A percentile compares a stretch with the other conserved stretches of the same genome.
These are phyloP conservation scores for Ustanciosporium gigantosporum DNA, from an alignment of 1,284 basidiomycete genomes.

Conservation along the genomic window DNA sequence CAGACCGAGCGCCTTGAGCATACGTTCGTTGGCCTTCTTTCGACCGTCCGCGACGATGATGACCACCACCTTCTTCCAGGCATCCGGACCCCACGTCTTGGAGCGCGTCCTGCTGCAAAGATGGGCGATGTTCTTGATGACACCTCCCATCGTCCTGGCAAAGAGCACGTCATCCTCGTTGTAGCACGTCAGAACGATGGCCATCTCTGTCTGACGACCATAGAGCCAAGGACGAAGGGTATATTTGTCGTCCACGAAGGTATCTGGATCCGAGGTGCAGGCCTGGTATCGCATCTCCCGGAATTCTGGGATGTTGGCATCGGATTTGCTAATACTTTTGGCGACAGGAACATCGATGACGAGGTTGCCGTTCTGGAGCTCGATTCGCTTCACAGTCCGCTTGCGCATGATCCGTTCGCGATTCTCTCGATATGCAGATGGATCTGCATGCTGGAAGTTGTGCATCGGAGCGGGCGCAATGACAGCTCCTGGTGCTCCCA, in stretches of 20 bases:
- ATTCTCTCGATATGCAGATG: conserved; percentile 18
- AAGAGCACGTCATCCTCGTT: conserved; percentile 93
- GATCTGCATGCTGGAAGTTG: conserved; percentile 12
- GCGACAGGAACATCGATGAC: conserved; percentile 60
- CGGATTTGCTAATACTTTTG: conserved; percentile 60
- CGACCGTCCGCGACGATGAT: conserved; percentile 90
- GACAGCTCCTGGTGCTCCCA: conserved; percentile 24
- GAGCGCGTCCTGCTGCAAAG: conserved; percentile 90
- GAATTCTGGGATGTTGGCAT: conserved; percentile 78
- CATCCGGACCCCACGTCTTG: conserved; percentile 90
- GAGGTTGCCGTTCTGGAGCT: conserved; percentile 60
- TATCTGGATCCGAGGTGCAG: conserved; percentile 69
- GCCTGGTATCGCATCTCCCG: conserved; percentile 68
- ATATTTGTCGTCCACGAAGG: conserved; percentile 81
- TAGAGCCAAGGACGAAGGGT: conserved; percentile 82
- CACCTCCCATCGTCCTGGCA: conserved; percentile 89
- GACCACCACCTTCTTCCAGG: conserved; percentile 80
- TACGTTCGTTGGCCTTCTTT: conserved; percentile 86
- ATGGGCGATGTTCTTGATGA: conserved; percentile 70
- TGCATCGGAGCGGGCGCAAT: conserved; percentile 29
- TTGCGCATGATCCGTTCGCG: conserved; percentile 47
- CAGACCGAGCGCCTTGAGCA: conserved; percentile 76
- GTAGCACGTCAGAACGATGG: conserved; percentile 78
- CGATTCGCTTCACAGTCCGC: conserved; percentile 61
- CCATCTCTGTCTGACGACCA: conserved; percentile 79